Base-by-base conservation (phyloP, 1,139 yeast genomes). In the Geotrichum histeridarum region DNA sequence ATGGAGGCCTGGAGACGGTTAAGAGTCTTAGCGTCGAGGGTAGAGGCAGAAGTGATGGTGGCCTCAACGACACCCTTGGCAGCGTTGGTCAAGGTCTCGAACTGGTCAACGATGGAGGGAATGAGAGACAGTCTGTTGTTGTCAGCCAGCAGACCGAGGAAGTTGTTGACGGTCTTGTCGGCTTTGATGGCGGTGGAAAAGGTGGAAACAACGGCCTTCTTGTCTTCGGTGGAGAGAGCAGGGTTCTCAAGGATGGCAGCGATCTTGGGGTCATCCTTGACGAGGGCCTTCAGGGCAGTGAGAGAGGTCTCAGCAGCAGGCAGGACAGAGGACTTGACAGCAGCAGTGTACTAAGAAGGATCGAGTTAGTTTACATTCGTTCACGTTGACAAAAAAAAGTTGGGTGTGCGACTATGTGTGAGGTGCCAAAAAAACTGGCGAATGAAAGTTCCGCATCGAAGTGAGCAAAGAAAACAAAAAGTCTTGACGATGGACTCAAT, bases 41-140 rank as follows among this genome's bases (percentile, higher is more conserved):
- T 83, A 71, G 66, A 79, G 59, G 95, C 90, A 58, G 96, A 86
- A 64, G 96, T 90, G 69, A 94, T 88, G 65, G 86, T 83, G 60
- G 96, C 98, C 77, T 90, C 95, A 61, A 93, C 89, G 63, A 90
- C 77, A 64, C 99, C 59, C 98, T 83, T 82, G 79, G 86, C 79
- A 57, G 98, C 97, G 70, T 89, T 94, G 70, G 84, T 83, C 69
- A 93, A 83, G 65, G 81, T 74, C 62, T 81, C 78, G 73, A 86
- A 93, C 76, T 90, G 87, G 64, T 78, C 73, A 68, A 81, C 80
- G 68, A 93, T 81, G 56, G 78, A 73, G 57, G 77, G 73, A 67
- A 93, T 80, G 67, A 90, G 75, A 60, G 76, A 73, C 73, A 93
- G 81, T 77, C 99, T 86, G 84, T 91, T 90, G 85, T 94, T 91